Conservation (phyloP, 129 eudicot genomes). For the Smallanthus sonchifolius region DNA sequence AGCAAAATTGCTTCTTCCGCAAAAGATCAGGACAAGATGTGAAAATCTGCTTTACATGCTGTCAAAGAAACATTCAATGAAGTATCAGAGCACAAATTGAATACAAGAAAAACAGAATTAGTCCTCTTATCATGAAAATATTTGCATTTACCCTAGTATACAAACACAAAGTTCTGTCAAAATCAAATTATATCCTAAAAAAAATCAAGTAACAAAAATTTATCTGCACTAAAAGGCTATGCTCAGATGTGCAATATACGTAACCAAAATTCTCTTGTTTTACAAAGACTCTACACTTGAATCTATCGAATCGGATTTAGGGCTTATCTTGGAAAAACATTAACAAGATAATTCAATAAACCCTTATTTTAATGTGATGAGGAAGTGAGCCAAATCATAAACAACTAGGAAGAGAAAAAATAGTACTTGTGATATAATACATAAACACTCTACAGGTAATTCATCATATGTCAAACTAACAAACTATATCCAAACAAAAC, state of each 20-base stretch:
- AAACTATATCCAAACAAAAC: neutral
- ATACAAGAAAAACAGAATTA: neutral
- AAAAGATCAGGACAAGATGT: slow-evolving; percentile 59
- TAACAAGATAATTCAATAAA: neutral
- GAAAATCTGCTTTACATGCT: slow-evolving; percentile 88
- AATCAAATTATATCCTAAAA: neutral
- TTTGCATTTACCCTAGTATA: neutral
- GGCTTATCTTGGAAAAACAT: neutral
- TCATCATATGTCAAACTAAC: neutral
- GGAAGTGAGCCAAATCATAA: neutral
- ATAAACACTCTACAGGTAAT: neutral
- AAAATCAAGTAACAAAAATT: neutral
- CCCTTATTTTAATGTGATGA: neutral
- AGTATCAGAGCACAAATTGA: slow-evolving; percentile 1
- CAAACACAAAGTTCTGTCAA: neutral
- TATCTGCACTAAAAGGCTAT: neutral
- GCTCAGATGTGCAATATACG: neutral
- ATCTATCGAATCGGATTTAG: neutral
- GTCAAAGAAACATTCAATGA: slow-evolving; percentile 20
- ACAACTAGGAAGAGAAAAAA: neutral
- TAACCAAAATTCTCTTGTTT: neutral
- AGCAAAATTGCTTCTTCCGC: slow-evolving; percentile 81
- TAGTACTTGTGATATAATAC: neutral
- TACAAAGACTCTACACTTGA: neutral
- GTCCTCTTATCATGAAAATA: neutral